Percentiles rank a stretch among this genome's conserved stretches.
phyloP scores from a whole-genome alignment of 176 grass and related monocot genomes.

The Aegilops speltoides region DNA sequence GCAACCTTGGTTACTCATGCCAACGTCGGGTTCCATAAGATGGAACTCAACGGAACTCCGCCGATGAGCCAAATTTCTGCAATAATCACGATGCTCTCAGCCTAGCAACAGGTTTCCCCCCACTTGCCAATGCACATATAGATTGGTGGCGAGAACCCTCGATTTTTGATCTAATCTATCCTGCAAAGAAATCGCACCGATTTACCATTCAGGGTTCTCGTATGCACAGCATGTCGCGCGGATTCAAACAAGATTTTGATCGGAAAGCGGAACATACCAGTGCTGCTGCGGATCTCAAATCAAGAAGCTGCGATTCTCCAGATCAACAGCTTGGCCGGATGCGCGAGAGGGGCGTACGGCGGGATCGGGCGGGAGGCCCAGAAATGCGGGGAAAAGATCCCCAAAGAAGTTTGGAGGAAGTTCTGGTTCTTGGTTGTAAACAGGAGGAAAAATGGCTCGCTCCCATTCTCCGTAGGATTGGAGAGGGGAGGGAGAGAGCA shows the following conservation, averaged over 20 bases:
- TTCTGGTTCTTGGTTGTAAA: conserved; percentile 21
- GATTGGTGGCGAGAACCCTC: no score
- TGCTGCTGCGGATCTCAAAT: conserved; percentile 3
- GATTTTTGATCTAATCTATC: conserved; percentile 6
- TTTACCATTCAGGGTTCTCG: conserved; percentile 23
- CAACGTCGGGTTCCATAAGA: background rate
- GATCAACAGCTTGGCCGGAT: conserved; percentile 5
- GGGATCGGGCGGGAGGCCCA: conserved; percentile 3
- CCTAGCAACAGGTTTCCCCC: background rate
- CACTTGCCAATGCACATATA: no score
- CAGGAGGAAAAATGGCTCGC: conserved; percentile 27
- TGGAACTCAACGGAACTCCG: background rate
- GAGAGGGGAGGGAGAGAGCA: conserved; percentile 27
- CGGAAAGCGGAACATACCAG: conserved; percentile 28
- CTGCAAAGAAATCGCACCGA: conserved; percentile 8
- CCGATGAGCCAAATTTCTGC: background rate
- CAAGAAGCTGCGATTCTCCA: background rate
- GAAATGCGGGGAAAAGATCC: background rate
- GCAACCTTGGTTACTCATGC: conserved; percentile 21
- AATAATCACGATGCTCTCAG: conserved; percentile 8
- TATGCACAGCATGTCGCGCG: conserved; percentile 1
- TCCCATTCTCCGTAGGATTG: conserved; percentile 30
- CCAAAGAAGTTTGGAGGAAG: background rate
- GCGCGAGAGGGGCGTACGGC: background rate
- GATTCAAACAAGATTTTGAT: background rate